Evolutionary conservation across 345 rosid species (phyloP).

Genomic region (Populus alba): DNA sequence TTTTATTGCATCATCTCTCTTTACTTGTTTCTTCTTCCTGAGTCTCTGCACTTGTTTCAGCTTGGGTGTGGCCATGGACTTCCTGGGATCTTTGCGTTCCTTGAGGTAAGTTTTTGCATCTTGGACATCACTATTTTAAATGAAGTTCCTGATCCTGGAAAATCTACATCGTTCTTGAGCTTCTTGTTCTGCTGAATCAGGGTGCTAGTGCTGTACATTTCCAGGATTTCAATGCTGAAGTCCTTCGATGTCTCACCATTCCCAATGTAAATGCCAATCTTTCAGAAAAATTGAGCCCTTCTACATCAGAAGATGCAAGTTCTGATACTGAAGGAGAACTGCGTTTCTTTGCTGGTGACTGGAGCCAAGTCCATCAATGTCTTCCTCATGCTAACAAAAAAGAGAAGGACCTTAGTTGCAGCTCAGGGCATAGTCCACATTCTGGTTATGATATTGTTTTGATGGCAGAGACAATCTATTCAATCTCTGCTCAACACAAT

Average conservation of each 20-base stretch:
- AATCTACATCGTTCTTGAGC: constrained; percentile 4
- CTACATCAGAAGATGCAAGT: constrained; percentile 12
- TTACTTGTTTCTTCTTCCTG: constrained; percentile 11
- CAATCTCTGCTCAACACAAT: constrained; percentile 57
- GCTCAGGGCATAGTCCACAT: constrained; percentile 19
- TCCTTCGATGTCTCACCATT: constrained; percentile 72
- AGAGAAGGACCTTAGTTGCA: constrained; percentile 26
- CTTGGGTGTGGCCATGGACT: constrained; percentile 98
- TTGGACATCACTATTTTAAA: background rate
- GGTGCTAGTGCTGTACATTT: constrained; percentile 69
- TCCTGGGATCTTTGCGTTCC: constrained; percentile 78
- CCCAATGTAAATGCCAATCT: constrained; percentile 66
- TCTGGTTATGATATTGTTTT: constrained; percentile 72
- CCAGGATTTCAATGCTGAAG: constrained; percentile 94
- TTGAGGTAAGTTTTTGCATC: constrained; percentile 49
- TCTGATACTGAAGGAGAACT: constrained; percentile 24
- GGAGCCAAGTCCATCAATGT: constrained; percentile 66
- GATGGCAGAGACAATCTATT: constrained; percentile 92
- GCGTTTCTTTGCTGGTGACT: constrained; percentile 83
- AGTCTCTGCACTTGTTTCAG: constrained; percentile 38
- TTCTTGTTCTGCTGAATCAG: constrained; percentile 35
- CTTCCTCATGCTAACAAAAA: constrained; percentile 45
- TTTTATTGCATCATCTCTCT: background rate
- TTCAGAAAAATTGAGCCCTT: constrained; percentile 22
- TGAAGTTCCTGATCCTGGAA: constrained; percentile 5